Conservation (phyloP, 805 yeast genomes). For the Vanderwaltozyma tropicalis region DNA sequence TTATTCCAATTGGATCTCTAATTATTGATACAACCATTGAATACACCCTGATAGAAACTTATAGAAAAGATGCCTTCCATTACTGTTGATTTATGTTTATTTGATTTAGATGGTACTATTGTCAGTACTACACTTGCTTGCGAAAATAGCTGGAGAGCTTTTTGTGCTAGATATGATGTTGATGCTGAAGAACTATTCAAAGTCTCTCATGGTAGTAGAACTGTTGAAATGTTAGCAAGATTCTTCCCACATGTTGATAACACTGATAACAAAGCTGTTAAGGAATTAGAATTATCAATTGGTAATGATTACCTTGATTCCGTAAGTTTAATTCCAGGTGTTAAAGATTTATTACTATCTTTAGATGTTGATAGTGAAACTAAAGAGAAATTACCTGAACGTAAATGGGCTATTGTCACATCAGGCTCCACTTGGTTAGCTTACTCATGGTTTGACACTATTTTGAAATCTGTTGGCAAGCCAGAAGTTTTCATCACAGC, state of each 20-base stretch:
- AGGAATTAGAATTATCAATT: slow-evolving; percentile 50
- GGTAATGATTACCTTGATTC: slow-evolving; percentile 53
- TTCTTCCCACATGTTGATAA: slow-evolving; percentile 59
- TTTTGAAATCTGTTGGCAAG: slow-evolving; percentile 40
- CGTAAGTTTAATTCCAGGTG: slow-evolving; percentile 62
- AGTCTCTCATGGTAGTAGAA: slow-evolving; percentile 65
- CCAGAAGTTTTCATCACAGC: slow-evolving; percentile 72
- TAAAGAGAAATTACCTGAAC: slow-evolving; percentile 17
- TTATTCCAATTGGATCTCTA: too few relatives aligned
- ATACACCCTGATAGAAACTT: too few relatives aligned
- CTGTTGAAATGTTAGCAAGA: slow-evolving; percentile 53
- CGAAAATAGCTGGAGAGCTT: slow-evolving; percentile 59
- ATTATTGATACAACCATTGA: too few relatives aligned
- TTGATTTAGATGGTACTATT: slow-evolving; percentile 74
- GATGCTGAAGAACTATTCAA: slow-evolving; percentile 52
- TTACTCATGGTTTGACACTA: slow-evolving; percentile 49
- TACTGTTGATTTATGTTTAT: slow-evolving; percentile 30
- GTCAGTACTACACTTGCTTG: slow-evolving; percentile 68
- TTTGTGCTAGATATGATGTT: slow-evolving; percentile 45
- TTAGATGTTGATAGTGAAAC: slow-evolving; percentile 30
- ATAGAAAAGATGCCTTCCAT: background rate
- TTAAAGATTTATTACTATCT: slow-evolving; percentile 42
- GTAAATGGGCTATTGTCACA: slow-evolving; percentile 72
- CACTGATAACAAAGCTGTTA: slow-evolving; percentile 37
- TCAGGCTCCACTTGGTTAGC: slow-evolving; percentile 66